A percentile compares a stretch with the other conserved stretches of the same genome.
These are phyloP conservation scores for Phytopythium montanum DNA, from an alignment of 352 stramenopile genomes.

Conservation along the genomic window DNA sequence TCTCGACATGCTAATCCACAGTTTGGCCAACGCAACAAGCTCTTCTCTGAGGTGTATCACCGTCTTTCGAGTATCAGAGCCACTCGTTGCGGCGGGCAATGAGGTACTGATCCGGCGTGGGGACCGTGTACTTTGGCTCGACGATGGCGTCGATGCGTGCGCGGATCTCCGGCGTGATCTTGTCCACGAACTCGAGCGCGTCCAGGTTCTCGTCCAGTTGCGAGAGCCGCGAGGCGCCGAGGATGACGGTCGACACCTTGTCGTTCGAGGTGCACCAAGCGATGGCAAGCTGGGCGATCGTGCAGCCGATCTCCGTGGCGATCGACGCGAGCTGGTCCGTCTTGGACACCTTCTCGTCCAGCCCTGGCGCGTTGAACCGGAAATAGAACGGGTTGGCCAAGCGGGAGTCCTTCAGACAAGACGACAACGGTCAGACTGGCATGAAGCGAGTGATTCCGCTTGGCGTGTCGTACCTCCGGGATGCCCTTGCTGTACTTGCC, in stretches of 20 bases:
- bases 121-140: slow-evolving; percentile 29
- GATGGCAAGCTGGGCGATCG: slow-evolving; percentile 43
- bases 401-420: slow-evolving; percentile 34
- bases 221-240: slow-evolving; percentile 41
- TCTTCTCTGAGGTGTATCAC: neutral
- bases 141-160: slow-evolving; percentile 60
- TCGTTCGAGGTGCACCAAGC: slow-evolving; percentile 46
- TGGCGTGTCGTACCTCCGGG: no score
- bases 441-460: no score
- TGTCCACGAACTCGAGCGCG: slow-evolving; percentile 39
- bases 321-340: slow-evolving; percentile 34
- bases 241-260: slow-evolving; percentile 52
- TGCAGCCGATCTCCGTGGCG: slow-evolving; percentile 48
- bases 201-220: slow-evolving; percentile 69
- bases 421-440: neutral
- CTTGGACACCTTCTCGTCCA: slow-evolving; percentile 45
- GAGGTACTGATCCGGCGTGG: slow-evolving; percentile 16
- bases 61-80: slow-evolving; percentile 13
- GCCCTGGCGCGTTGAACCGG: slow-evolving; percentile 30
- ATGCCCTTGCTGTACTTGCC: neutral
- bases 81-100: slow-evolving; percentile 23
- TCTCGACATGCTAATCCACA: neutral
- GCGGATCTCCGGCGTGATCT: slow-evolving; percentile 61
- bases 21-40: neutral
- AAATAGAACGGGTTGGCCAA: slow-evolving; percentile 30